These are phyloP conservation scores for Sclerotinia trifoliorum DNA, from an alignment of 2,329 filamentous ascomycete species.

Conservation along the genomic window DNA sequence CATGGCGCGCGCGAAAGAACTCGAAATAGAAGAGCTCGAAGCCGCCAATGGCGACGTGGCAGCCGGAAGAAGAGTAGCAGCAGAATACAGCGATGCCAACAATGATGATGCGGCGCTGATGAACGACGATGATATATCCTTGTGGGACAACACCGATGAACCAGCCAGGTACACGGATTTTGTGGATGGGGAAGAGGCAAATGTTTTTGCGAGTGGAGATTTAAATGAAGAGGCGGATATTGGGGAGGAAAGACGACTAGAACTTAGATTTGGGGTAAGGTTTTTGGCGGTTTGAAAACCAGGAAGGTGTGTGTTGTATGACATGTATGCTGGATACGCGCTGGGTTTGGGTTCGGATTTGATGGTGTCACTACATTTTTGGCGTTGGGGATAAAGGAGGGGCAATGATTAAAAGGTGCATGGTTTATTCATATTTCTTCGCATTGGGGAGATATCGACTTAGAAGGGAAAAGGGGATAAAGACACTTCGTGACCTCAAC, in stretches of 20 bases:
- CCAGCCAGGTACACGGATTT: conserved; percentile 34
- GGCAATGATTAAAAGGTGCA: conserved; percentile 7
- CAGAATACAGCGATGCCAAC: conserved; percentile 32
- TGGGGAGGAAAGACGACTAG: conserved; percentile 20
- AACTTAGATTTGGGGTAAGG: neutral
- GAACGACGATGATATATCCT: conserved; percentile 39
- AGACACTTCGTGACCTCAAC: neutral
- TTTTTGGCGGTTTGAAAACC: neutral
- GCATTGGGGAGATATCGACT: neutral
- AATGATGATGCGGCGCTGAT: conserved; percentile 35
- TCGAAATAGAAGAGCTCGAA: conserved; percentile 43
- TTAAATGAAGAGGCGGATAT: conserved; percentile 23
- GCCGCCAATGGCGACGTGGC: conserved; percentile 25
- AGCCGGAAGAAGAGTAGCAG: neutral
- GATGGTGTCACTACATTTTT: conserved; percentile 6
- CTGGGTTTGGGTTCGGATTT: conserved; percentile 6
- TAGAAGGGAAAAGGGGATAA: neutral
- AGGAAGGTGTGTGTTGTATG: conserved; percentile 11
- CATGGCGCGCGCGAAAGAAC: conserved; percentile 60
- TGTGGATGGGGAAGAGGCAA: conserved; percentile 35
- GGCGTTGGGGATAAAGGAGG: conserved; percentile 2
- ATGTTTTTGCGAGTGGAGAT: conserved; percentile 34
- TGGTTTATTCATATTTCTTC: neutral
- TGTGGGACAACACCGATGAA: conserved; percentile 37
- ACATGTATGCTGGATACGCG: conserved; percentile 7